These are phyloP conservation scores for Ogataea nonfermentans DNA, from an alignment of 805 yeast genomes.

Conservation along the genomic window DNA sequence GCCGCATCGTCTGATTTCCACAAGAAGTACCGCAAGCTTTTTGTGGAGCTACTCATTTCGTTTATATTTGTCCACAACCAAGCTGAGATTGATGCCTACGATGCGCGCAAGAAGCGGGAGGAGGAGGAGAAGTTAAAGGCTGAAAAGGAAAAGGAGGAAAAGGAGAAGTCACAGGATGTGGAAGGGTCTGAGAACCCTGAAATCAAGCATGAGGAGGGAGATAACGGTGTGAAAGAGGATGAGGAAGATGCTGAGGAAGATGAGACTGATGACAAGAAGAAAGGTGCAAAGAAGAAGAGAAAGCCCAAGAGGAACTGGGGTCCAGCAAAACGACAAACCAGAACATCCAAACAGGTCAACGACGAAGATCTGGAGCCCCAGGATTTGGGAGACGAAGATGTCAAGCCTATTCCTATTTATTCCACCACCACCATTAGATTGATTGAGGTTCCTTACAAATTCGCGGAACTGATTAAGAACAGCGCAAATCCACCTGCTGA, in stretches of 20 bases:
- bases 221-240: conserved; percentile 5
- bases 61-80: conserved; percentile 51
- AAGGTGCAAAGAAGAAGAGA: conserved; percentile 23
- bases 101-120: conserved; percentile 31
- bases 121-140: conserved; percentile 15
- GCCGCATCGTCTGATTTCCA: conserved; percentile 10
- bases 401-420: conserved; percentile 44
- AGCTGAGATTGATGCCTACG: conserved; percentile 46
- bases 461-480: conserved; percentile 60
- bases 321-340: conserved; percentile 28
- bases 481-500: conserved; percentile 58
- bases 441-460: conserved; percentile 62
- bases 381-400: conserved; percentile 36
- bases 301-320: conserved; percentile 32
- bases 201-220: conserved; percentile 10
- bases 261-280: conserved; percentile 26
- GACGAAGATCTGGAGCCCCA: conserved; percentile 23
- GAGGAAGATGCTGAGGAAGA: conserved; percentile 27
- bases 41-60: conserved; percentile 45
- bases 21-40: conserved; percentile 21
- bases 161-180: conserved; percentile 28
- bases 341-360: conserved; percentile 21
- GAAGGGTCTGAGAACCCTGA: conserved; percentile 26
- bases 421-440: conserved; percentile 69
- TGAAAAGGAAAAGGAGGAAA: conserved; percentile 29